These are phyloP conservation scores for Heteromeles arbutifolia DNA, from an alignment of 306 rosid genomes.

Conservation along the genomic window DNA sequence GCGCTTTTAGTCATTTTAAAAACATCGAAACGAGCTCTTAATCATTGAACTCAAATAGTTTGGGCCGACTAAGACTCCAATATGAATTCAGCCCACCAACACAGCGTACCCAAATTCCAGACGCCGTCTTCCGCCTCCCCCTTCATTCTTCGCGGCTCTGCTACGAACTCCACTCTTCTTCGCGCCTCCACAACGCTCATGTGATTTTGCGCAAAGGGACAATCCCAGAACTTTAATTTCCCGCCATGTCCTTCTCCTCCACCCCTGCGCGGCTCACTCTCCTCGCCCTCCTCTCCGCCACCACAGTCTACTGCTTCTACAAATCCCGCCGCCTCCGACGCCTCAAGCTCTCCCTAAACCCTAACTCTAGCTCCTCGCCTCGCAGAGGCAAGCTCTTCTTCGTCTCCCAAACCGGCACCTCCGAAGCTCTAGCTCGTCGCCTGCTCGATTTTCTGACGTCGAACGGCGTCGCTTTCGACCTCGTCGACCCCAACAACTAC, in stretches of 20 bases:
- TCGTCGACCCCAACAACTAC: conserved; percentile 49
- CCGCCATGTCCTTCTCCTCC: conserved; percentile 57
- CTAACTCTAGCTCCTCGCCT: conserved; percentile 9
- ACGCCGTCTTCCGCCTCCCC: not conserved
- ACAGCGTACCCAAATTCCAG: not conserved
- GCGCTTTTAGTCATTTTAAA: no score
- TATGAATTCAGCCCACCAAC: not conserved
- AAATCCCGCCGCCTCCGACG: conserved; percentile 66
- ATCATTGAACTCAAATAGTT: not conserved
- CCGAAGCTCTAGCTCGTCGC: conserved; percentile 70
- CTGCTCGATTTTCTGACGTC: conserved; percentile 45
- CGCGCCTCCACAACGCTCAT: not conserved
- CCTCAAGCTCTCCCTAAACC: conserved; percentile 39
- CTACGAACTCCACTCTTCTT: not conserved
- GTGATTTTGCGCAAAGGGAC: not conserved
- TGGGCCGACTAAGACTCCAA: not conserved
- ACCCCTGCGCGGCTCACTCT: conserved; percentile 58
- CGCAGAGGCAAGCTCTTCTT: conserved; percentile 51
- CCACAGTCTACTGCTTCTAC: conserved; percentile 71
- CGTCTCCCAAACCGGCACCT: conserved; percentile 73
- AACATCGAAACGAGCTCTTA: no score
- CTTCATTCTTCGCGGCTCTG: not conserved
- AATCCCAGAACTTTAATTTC: not conserved
- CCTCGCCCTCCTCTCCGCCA: conserved; percentile 81
- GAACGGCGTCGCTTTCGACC: conserved; percentile 48